Conservation (phyloP, 495 filamentous ascomycete species). For the Daldinia concentrica region DNA sequence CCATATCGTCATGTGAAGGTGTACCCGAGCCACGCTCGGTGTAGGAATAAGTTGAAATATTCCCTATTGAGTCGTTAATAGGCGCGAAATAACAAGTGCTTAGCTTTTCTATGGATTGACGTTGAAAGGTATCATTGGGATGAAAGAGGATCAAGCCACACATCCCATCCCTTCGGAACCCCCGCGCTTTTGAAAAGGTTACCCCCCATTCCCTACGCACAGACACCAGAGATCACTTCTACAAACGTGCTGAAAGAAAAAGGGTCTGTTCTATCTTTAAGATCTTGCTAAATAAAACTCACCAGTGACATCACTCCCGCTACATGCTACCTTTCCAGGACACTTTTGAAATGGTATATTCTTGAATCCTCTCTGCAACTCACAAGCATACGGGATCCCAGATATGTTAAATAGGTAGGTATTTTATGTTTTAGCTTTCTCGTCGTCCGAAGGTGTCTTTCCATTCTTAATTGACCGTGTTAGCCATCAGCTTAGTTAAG, state of each 20-base stretch:
- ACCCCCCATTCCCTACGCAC: not conserved
- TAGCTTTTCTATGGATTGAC: not conserved
- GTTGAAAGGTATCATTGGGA: conserved; percentile 16
- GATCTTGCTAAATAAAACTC: conserved; percentile 3
- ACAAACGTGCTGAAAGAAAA: not conserved
- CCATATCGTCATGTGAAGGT: not conserved
- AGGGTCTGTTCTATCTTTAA: conserved; percentile 13
- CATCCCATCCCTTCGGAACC: not conserved
- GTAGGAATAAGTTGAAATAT: not conserved
- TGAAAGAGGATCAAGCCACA: conserved; percentile 5
- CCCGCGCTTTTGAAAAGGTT: not conserved
- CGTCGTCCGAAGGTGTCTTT: not conserved
- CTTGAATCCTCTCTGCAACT: not conserved
- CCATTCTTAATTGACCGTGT: not conserved
- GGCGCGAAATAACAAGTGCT: not conserved
- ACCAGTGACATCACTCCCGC: conserved; percentile 8
- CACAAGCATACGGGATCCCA: too few relatives aligned
- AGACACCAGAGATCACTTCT: not conserved
- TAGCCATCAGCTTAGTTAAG: not conserved
- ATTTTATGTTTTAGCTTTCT: not conserved
- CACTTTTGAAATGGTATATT: not conserved
- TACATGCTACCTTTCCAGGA: not conserved
- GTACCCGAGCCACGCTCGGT: not conserved
- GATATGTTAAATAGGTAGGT: too few relatives aligned
- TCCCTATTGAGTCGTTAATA: not conserved